These are phyloP conservation scores for Coemansia sp. DNA, from an alignment of 192 early-diverging fungal species.

Conservation along the genomic window DNA sequence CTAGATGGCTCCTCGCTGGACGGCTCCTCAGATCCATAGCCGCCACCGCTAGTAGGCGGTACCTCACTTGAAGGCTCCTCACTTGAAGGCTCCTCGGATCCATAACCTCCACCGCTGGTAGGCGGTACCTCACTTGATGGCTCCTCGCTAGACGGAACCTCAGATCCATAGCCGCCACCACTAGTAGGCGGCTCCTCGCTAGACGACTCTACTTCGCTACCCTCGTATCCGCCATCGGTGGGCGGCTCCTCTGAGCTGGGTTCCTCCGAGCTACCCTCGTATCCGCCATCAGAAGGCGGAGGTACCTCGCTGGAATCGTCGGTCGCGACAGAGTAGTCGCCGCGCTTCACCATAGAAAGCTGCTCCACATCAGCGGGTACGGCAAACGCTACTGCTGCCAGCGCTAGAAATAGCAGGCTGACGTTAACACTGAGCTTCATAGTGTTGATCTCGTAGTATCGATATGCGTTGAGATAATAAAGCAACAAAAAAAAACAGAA, in stretches of 20 bases:
- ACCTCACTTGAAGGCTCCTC: conserved; percentile 27
- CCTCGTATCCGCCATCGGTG: background rate
- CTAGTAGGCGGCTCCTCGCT: conserved; percentile 14
- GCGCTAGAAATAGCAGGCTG: conserved; percentile 43
- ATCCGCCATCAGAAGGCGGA: conserved; percentile 15
- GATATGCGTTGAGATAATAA: background rate
- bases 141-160: conserved; percentile 25
- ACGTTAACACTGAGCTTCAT: conserved; percentile 43
- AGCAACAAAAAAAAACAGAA: background rate
- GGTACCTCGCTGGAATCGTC: conserved; percentile 24
- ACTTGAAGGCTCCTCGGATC: conserved; percentile 16
- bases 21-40: conserved; percentile 11
- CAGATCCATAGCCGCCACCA: background rate
- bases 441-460: background rate
- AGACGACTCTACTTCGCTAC: conserved; percentile 5
- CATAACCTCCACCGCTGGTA: background rate
- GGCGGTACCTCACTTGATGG: conserved; percentile 16
- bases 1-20: conserved; percentile 26
- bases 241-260: conserved; percentile 29
- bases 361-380: conserved; percentile 22
- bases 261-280: conserved; percentile 9
- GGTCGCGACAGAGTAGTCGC: conserved; percentile 15
- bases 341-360: conserved; percentile 34
- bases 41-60: background rate
- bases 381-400: conserved; percentile 33